Conservation (phyloP, 2,329 filamentous ascomycete species). For the Verticillium nonalfalfae region DNA sequence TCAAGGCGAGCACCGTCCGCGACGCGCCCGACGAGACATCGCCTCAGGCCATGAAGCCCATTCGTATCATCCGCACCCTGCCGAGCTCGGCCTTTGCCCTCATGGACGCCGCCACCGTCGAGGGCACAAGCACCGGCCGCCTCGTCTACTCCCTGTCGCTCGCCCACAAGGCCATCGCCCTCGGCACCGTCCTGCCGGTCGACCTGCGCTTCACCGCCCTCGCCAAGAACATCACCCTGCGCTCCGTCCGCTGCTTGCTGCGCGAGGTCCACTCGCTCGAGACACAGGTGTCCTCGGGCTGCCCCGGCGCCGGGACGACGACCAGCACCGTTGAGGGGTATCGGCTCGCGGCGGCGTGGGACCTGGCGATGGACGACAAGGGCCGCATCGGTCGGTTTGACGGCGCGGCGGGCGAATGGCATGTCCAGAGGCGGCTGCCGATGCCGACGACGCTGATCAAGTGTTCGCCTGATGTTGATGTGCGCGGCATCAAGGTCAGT, state of each 20-base stretch:
- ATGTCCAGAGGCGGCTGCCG: background rate
- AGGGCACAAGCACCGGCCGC: slow-evolving; percentile 1
- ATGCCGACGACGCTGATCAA: slow-evolving; percentile 1
- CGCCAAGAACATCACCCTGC: background rate
- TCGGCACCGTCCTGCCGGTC: slow-evolving; percentile 2
- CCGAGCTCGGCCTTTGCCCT: slow-evolving; percentile 3
- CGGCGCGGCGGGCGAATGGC: background rate
- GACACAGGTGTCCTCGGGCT: no score
- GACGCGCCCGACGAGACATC: background rate
- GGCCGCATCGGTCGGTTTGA: background rate
- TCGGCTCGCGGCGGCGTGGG: slow-evolving; percentile 1
- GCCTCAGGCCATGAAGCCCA: background rate
- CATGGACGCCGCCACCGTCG: slow-evolving; percentile 4
- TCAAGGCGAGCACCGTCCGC: slow-evolving; percentile 3
- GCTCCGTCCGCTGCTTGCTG: background rate
- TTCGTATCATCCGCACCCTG: slow-evolving; percentile 3
- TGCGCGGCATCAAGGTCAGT: background rate
- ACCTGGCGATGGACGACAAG: background rate
- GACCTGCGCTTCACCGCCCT: slow-evolving; percentile 1
- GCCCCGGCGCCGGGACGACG: background rate
- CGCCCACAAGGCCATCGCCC: slow-evolving; percentile 4
- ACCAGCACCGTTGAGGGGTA: background rate
- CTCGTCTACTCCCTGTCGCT: slow-evolving; percentile 1
- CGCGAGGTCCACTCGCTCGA: slow-evolving; percentile 1
- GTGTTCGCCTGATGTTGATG: slow-evolving; percentile 2